Base-by-base conservation (phyloP, 2,329 filamentous ascomycete species). In the Diplodia corticola region DNA sequence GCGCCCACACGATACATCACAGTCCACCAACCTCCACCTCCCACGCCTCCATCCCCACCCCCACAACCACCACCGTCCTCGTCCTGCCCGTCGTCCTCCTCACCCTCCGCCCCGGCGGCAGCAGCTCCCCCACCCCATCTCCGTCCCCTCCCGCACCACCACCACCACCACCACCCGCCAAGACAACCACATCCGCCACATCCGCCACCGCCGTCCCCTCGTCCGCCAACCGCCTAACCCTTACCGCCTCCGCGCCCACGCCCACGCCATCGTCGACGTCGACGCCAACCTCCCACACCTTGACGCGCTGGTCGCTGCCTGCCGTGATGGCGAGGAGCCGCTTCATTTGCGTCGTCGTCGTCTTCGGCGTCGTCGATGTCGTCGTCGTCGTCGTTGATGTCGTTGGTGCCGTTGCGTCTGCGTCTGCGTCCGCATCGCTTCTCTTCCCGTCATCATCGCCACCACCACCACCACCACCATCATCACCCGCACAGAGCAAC, bases 301-400 rank as follows among this genome's bases (percentile, higher is more conserved):
- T 80, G 50, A 85, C 64, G 66, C 79, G 77, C 69, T 85, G 82
- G 64, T 85, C 83, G 48, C 82, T 80, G 12, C 82, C 78, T 7
- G 75, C 74, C 20, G 77, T 80, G 5, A 79, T 57, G 0, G 78
- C 64, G 20, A 69, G 71, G 13, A 73, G 55, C 40, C 40, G 9
- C 30, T 33, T 5, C n/a, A n/a, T n/a, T n/a, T n/a, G n/a, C n/a
- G n/a, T n/a, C n/a, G n/a, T n/a, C n/a, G n/a, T n/a, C n/a, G n/a
- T n/a, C n/a, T n/a, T n/a, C n/a, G n/a, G n/a, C n/a, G n/a, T n/a
- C n/a, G n/a, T n/a, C n/a, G n/a, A n/a, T n/a, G n/a, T n/a, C n/a
- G n/a, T n/a, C n/a, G n/a, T n/a, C n/a, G n/a, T n/a, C n/a, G n/a
- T n/a, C n/a, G n/a, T n/a, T n/a, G n/a, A n/a, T n/a, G n/a, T n/a